Percentiles rank a stretch among this genome's conserved stretches.
phyloP scores from a whole-genome alignment of 2,329 filamentous ascomycete genomes.

The Gnomoniopsis smithogilvyi region DNA sequence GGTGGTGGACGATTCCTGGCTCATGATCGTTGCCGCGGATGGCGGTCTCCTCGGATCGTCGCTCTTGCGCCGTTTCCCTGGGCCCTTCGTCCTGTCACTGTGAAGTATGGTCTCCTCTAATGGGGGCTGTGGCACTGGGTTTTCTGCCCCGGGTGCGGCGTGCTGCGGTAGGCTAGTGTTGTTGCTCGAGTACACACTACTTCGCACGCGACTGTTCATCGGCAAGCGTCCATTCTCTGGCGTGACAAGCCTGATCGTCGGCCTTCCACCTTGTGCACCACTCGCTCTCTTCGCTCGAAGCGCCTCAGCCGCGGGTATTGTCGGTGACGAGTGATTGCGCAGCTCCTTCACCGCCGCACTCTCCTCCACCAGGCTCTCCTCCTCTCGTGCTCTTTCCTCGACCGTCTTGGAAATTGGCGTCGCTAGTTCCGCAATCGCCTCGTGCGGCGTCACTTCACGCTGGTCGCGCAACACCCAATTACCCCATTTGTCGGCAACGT shows the following conservation, averaged over 20 bases:
- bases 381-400: conserved; percentile 13
- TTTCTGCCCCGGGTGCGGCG: conserved; percentile 16
- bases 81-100: conserved; percentile 18
- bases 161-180: conserved; percentile 27
- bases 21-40: conserved; percentile 21
- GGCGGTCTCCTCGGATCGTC: background rate
- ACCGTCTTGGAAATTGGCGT: conserved; percentile 16
- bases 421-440: conserved; percentile 25
- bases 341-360: conserved; percentile 19
- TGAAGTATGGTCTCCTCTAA: conserved; percentile 6
- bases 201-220: conserved; percentile 25
- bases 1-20: conserved; percentile 35
- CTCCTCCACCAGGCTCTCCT: conserved; percentile 4
- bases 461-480: conserved; percentile 50
- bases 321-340: conserved; percentile 17
- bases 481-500: conserved; percentile 49
- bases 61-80: conserved; percentile 10
- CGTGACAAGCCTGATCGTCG: conserved; percentile 15
- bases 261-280: background rate
- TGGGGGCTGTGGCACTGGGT: conserved; percentile 20
- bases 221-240: conserved; percentile 15
- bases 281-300: conserved; percentile 10
- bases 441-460: conserved; percentile 15
- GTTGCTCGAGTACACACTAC: conserved; percentile 33
- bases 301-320: conserved; percentile 21